These are phyloP conservation scores for Phytophthora kernoviae DNA, from an alignment of 352 stramenopile genomes.

Conservation along the genomic window DNA sequence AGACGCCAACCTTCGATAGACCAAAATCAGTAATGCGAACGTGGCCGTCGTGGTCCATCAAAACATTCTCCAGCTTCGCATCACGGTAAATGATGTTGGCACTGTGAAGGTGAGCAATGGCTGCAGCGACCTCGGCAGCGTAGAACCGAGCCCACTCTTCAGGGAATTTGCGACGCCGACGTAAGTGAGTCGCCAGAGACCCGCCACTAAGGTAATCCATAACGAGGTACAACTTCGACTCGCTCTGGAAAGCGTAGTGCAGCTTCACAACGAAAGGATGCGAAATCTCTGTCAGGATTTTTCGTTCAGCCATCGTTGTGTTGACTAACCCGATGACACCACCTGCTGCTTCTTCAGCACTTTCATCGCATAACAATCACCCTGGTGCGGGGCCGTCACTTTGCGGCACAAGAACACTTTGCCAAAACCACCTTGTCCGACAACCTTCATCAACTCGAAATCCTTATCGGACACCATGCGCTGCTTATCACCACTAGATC, in stretches of 20 bases:
- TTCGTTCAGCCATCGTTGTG: constrained; percentile 93
- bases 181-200: constrained; percentile 89
- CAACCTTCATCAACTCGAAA: constrained; percentile 98
- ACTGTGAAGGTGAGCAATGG: constrained; percentile 92
- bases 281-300: constrained; percentile 91
- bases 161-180: constrained; percentile 88
- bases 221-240: constrained; percentile 93
- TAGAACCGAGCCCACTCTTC: constrained; percentile 93
- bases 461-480: constrained; percentile 82
- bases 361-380: constrained; percentile 99
- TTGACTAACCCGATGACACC: constrained; percentile 92
- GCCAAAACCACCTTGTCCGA: constrained; percentile 96
- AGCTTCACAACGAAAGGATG: constrained; percentile 95
- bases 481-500: constrained; percentile 28
- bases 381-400: constrained; percentile 84
- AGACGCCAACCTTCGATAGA: constrained; percentile 92
- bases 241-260: constrained; percentile 95
- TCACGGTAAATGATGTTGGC: constrained; percentile 97
- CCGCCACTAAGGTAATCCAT: constrained; percentile 94
- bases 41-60: constrained; percentile 94
- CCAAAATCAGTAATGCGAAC: constrained; percentile 96
- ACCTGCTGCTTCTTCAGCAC: constrained; percentile 94
- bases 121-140: constrained; percentile 93
- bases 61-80: constrained; percentile 95
- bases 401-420: constrained; percentile 99